Base-by-base conservation (phyloP, 257 asterid genomes). In the Solanum megistacrolobum region DNA sequence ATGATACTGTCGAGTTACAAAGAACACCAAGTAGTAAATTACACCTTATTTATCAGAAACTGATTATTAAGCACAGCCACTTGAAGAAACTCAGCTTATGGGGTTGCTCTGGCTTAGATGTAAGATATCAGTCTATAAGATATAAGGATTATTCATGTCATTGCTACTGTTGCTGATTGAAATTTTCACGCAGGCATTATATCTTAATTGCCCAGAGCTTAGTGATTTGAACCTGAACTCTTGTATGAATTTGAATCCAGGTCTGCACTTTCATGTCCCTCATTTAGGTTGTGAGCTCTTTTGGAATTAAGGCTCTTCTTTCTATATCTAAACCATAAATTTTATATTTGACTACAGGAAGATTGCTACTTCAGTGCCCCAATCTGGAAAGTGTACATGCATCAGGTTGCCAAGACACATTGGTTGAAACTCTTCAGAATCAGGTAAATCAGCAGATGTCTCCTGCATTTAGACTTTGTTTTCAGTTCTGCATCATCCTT, bases 31-130 rank as follows among this genome's bases (percentile, higher is more conserved):
- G 86, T 84, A 91, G 93, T 91, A 94, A 93, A 89, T 41, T 89
- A 88, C 98, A 93, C 88, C 93, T 92, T 78, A 91, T 91, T 82
- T 93, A 94, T 90, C 99, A 97, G 90, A 97, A 97, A 95, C 74
- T 96, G 91, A 96, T 97, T 55, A 95, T 97, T 87, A 97, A 97
- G 92, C 99, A 97, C 89, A 93, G 87, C 91, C 92, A 92, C 85
- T 88, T 97, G 93, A 95, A 93, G 94, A 95, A 94, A 91, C 92
- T 97, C 83, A 97, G 99, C 93, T 93, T 97, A 84, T 97, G 99
- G 99, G 99, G 99, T 78, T 97, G 99, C 89, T 96, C 99, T 60
- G 98, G 98, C 76, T 93, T 97, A 91, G 98, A 97, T 91, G 99
- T 97, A 91, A 94, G 98, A 88, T 89, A 89, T 68, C 58, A 31